Evolutionary conservation across 2,329 filamentous ascomycete species (phyloP).

Genomic region (Colletotrichum sansevieriae): DNA sequence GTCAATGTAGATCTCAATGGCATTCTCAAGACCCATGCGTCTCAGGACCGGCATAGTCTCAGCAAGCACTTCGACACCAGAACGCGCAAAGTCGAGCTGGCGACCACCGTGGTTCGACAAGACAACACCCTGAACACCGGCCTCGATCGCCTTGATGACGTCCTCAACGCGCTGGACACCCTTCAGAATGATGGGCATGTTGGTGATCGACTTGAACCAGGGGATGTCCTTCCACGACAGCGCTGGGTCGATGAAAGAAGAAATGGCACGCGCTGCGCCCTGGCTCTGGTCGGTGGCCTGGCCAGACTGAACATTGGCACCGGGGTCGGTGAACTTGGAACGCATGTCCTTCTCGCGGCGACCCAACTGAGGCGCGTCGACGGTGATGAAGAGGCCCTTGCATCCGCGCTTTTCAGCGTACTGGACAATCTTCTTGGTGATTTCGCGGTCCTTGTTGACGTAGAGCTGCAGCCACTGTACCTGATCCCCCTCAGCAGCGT

Average conservation of each 20-base stretch:
- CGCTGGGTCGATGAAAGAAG: constrained; percentile 95
- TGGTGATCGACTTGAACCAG: constrained; percentile 91
- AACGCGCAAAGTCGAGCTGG: constrained; percentile 92
- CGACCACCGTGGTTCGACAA: constrained; percentile 96
- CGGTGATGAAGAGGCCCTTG: constrained; percentile 97
- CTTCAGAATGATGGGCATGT: constrained; percentile 96
- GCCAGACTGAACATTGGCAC: constrained; percentile 84
- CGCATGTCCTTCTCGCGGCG: constrained; percentile 98
- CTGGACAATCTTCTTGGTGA: constrained; percentile 90
- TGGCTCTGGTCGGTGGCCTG: constrained; percentile 86
- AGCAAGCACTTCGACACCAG: constrained; percentile 88
- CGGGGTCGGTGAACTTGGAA: constrained; percentile 86
- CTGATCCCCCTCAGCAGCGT: constrained; percentile 83
- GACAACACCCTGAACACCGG: constrained; percentile 88
- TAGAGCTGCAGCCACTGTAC: constrained; percentile 98
- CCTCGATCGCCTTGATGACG: constrained; percentile 86
- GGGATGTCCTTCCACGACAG: constrained; percentile 94
- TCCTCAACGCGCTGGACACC: constrained; percentile 97
- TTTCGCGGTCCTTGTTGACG: constrained; percentile 93
- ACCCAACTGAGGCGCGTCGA: constrained; percentile 95
- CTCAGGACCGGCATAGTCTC: constrained; percentile 92
- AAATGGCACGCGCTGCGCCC: constrained; percentile 94
- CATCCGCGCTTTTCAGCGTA: constrained; percentile 94
- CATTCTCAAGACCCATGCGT: constrained; percentile 77
- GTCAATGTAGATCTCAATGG: constrained; percentile 90